Percentiles rank a stretch among this genome's conserved stretches.
phyloP scores from a whole-genome alignment of 2,329 filamentous ascomycete species.

The Diaporthe longicolla region DNA sequence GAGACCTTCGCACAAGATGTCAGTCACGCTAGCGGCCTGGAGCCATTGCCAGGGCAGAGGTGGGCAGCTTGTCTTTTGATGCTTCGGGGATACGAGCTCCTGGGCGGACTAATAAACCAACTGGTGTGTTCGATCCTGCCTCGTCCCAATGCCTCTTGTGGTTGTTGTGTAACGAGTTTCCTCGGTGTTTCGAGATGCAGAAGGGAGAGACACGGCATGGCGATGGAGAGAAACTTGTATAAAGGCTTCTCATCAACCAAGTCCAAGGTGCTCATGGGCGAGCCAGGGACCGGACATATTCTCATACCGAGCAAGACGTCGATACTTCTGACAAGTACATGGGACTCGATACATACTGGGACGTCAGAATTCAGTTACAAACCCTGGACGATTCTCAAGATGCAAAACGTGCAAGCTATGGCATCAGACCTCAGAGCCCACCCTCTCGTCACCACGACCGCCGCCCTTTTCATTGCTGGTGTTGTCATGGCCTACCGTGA shows the following conservation, averaged over 20 bases:
- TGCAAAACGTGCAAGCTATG: slow-evolving; percentile 1
- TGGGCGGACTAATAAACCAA: too few species aligned
- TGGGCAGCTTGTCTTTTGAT: not conserved
- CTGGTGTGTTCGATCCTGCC: not conserved
- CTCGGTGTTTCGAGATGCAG: slow-evolving; percentile 30
- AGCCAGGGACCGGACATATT: not conserved
- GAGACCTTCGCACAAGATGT: not conserved
- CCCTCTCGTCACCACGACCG: slow-evolving; percentile 9
- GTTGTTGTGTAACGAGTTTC: not conserved
- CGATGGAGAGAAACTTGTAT: not conserved
- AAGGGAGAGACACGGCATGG: not conserved
- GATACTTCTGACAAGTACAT: not conserved
- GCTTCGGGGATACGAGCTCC: slow-evolving; percentile 5
- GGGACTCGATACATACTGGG: not conserved
- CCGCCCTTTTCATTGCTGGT: slow-evolving; percentile 14
- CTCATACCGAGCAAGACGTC: not conserved
- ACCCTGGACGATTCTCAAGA: not conserved
- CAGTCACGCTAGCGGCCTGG: slow-evolving; percentile 14
- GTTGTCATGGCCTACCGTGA: slow-evolving; percentile 30
- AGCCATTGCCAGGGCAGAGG: too few species aligned
- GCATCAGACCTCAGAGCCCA: not conserved
- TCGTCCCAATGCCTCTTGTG: not conserved
- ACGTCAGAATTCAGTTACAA: not conserved
- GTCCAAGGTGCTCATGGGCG: not conserved
- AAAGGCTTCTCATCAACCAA: not conserved